Conservation (phyloP, 352 stramenopile species). For the Nothophytophthora sp. region DNA sequence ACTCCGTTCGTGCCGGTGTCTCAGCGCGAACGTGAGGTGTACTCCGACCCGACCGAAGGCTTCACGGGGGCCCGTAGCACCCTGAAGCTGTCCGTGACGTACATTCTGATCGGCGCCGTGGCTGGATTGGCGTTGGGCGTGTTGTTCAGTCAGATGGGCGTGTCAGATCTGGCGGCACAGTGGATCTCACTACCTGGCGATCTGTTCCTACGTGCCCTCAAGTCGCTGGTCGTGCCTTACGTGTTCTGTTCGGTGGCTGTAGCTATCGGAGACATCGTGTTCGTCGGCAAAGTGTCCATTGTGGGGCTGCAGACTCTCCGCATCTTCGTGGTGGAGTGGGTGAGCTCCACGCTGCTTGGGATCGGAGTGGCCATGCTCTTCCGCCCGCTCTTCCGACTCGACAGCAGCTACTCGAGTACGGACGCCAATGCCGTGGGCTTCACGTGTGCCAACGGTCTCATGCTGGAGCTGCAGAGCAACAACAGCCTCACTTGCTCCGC, state of each 20-base stretch:
- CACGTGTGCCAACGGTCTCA: conserved; percentile 44
- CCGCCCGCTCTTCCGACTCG: conserved; percentile 51
- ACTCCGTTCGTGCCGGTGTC: conserved; percentile 37
- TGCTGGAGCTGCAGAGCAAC: conserved; percentile 33
- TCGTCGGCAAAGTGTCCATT: conserved; percentile 70
- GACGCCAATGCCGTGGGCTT: conserved; percentile 45
- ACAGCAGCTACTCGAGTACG: conserved; percentile 11
- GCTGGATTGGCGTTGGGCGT: conserved; percentile 56
- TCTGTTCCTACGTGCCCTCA: conserved; percentile 75
- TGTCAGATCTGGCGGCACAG: conserved; percentile 40
- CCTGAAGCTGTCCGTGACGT: conserved; percentile 48
- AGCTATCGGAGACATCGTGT: conserved; percentile 74
- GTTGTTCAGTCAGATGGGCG: conserved; percentile 37
- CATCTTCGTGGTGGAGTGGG: conserved; percentile 61
- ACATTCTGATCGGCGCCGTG: conserved; percentile 53
- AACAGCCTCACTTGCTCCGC: conserved; percentile 29
- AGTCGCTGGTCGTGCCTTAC: conserved; percentile 75
- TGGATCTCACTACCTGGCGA: conserved; percentile 77
- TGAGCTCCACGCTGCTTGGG: conserved; percentile 48
- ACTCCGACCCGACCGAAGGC: conserved; percentile 22
- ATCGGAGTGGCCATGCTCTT: conserved; percentile 61
- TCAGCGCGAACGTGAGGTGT: conserved; percentile 13
- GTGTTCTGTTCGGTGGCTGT: conserved; percentile 83
- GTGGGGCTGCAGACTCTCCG: conserved; percentile 65
- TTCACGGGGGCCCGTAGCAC: conserved; percentile 44